These are phyloP conservation scores for Hermanozyma aechmeae DNA, from an alignment of 805 yeast genomes.

Conservation along the genomic window DNA sequence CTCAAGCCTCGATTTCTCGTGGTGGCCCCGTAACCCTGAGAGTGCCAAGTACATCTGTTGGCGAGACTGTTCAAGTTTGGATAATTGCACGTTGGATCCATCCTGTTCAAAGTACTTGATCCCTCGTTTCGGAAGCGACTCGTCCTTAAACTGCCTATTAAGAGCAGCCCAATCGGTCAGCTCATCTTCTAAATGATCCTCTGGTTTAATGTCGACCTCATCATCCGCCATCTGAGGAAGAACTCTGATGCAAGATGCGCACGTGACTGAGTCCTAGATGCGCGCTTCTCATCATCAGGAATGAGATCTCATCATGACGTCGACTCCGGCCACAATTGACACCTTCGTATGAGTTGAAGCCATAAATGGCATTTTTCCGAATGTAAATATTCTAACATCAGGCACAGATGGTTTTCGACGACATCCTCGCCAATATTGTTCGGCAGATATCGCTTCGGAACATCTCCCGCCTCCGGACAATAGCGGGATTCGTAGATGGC, in stretches of 20 bases:
- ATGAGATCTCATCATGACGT: too few species aligned
- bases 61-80: slow-evolving; percentile 43
- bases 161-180: too few species aligned
- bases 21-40: slow-evolving; percentile 37
- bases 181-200: too few species aligned
- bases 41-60: slow-evolving; percentile 69
- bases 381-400: slow-evolving; percentile 10
- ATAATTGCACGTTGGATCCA: slow-evolving; percentile 47
- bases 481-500: slow-evolving; percentile 6
- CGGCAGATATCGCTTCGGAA: slow-evolving; percentile 20
- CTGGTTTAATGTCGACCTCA: too few species aligned
- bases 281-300: too few species aligned
- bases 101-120: slow-evolving; percentile 84
- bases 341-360: too few species aligned
- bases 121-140: slow-evolving; percentile 59
- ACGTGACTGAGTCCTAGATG: too few species aligned
- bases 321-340: too few species aligned
- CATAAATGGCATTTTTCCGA: too few species aligned
- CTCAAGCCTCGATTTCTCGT: slow-evolving; percentile 38
- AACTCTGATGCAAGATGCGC: too few species aligned
- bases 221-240: too few species aligned
- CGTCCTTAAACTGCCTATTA: slow-evolving; percentile 8
- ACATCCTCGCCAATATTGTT: slow-evolving; percentile 22
- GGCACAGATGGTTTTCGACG: slow-evolving; percentile 30
- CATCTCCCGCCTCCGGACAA: slow-evolving; percentile 14